Conservation (phyloP, 768 basidiomycete species). For the Pisolithus marmoratus region DNA sequence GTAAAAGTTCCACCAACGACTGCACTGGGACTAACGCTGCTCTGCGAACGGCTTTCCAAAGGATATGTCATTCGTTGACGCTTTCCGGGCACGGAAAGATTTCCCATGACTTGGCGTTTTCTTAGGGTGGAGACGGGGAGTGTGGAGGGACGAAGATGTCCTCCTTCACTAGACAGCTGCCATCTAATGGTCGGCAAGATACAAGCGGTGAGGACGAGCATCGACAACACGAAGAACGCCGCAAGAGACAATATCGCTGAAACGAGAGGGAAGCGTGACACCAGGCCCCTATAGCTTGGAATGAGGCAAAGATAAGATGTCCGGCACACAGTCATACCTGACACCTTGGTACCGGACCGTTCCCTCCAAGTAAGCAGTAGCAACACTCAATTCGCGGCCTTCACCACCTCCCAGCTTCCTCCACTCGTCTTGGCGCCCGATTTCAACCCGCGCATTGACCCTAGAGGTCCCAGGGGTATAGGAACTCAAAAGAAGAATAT, state of each 20-base stretch:
- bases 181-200: conserved; percentile 42
- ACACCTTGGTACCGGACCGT: conserved; percentile 61
- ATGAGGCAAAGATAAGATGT: neutral
- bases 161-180: conserved; percentile 16
- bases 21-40: conserved; percentile 16
- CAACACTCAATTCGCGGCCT: conserved; percentile 68
- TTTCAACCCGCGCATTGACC: conserved; percentile 55
- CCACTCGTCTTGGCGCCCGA: conserved; percentile 76
- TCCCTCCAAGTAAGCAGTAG: conserved; percentile 57
- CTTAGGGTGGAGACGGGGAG: neutral
- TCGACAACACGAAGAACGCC: conserved; percentile 43
- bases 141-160: neutral
- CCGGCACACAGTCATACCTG: conserved; percentile 40
- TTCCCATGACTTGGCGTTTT: conserved; percentile 16
- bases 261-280: conserved; percentile 62
- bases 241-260: conserved; percentile 43
- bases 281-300: conserved; percentile 47
- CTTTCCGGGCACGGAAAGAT: conserved; percentile 20
- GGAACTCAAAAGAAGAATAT: conserved; percentile 53
- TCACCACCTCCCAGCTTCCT: conserved; percentile 59
- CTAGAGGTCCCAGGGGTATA: conserved; percentile 44
- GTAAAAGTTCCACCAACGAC: neutral
- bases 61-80: conserved; percentile 19
- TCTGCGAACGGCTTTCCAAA: conserved; percentile 16
- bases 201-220: conserved; percentile 43